phyloP scores from a whole-genome alignment of 1,284 basidiomycete species.

The Laetiporus sulphureus region DNA sequence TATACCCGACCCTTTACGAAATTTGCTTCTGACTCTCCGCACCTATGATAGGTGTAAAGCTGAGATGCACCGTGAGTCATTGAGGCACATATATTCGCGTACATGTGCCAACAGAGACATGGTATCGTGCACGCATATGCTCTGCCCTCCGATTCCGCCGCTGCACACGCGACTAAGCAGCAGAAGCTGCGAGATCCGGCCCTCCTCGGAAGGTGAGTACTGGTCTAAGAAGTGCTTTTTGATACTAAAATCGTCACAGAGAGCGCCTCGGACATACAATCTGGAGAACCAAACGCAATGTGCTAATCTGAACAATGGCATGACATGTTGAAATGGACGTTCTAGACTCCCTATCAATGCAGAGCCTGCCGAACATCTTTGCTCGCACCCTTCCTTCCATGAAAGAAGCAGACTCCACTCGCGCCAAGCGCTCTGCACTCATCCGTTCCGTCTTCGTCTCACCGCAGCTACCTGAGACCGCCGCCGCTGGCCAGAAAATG shows the following conservation, averaged over 20 bases:
- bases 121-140: conserved; percentile 23
- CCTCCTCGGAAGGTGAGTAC: conserved; percentile 23
- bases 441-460: conserved; percentile 42
- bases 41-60: conserved; percentile 20
- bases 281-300: conserved; percentile 27
- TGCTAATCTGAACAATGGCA: not conserved
- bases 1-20: conserved; percentile 24
- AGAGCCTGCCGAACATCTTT: conserved; percentile 49
- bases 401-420: conserved; percentile 27
- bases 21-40: conserved; percentile 25
- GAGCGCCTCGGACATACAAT: conserved; percentile 25
- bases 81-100: conserved; percentile 9
- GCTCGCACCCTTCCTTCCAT: conserved; percentile 47
- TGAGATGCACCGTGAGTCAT: conserved; percentile 25
- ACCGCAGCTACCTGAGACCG: conserved; percentile 13
- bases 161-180: conserved; percentile 22
- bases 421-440: conserved; percentile 35
- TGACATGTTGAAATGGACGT: not conserved
- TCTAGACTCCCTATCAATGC: conserved; percentile 51
- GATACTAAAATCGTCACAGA: conserved; percentile 6
- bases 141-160: conserved; percentile 25
- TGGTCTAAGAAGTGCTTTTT: not conserved
- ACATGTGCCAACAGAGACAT: not conserved
- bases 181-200: conserved; percentile 19
- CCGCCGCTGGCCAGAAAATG: conserved; percentile 28